Conservation (phyloP, 495 filamentous ascomycete genomes). For the Penicillium tannophilum region DNA sequence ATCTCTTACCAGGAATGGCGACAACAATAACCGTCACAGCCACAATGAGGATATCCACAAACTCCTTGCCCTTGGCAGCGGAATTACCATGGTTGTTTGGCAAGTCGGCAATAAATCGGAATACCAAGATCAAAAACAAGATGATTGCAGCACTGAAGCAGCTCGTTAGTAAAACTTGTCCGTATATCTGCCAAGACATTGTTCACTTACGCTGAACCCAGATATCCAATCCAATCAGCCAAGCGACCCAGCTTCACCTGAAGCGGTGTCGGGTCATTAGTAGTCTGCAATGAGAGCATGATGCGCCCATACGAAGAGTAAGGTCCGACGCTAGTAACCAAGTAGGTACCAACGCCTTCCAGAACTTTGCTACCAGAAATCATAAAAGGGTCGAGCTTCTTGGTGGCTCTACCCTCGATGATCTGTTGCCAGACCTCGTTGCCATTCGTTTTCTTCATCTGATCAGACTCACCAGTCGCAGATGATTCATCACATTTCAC, state of each 20-base stretch:
- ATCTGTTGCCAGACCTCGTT: slow-evolving; percentile 61
- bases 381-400: slow-evolving; percentile 66
- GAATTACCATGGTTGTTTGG: slow-evolving; percentile 47
- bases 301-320: slow-evolving; percentile 68
- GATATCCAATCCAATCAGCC: slow-evolving; percentile 65
- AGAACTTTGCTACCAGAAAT: slow-evolving; percentile 66
- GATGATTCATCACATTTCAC: slow-evolving; percentile 71
- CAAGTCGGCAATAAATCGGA: slow-evolving; percentile 60
- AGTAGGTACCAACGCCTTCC: slow-evolving; percentile 64
- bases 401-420: slow-evolving; percentile 53
- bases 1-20: slow-evolving; percentile 58
- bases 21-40: slow-evolving; percentile 73
- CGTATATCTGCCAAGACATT: neutral
- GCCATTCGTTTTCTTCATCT: slow-evolving; percentile 63
- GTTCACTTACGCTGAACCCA: slow-evolving; percentile 45
- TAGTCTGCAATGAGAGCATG: slow-evolving; percentile 61
- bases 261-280: slow-evolving; percentile 64
- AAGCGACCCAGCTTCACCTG: slow-evolving; percentile 64
- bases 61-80: slow-evolving; percentile 62
- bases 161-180: neutral
- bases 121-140: slow-evolving; percentile 63
- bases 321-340: slow-evolving; percentile 65
- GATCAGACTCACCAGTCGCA: slow-evolving; percentile 69
- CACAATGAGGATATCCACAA: slow-evolving; percentile 68
- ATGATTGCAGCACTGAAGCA: slow-evolving; percentile 56